Evolutionary conservation across 441 rosid genomes (phyloP), one percentile per base, ranked within the genome.

Genomic region (Metrosideros polymorpha): DNA sequence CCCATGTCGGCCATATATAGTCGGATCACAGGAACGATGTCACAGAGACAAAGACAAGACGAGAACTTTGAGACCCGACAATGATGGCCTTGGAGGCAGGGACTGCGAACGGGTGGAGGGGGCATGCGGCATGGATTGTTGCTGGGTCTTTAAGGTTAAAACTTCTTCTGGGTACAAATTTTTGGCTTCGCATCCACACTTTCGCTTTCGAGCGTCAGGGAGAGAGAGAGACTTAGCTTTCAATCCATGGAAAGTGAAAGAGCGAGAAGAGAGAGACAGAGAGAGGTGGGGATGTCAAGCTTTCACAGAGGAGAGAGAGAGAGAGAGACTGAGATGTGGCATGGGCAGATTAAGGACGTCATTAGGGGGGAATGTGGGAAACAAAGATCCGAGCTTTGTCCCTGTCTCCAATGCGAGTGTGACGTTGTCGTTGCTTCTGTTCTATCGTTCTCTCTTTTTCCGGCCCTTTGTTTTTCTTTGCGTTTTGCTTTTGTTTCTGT

Each of bases 121-220:
- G 89, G 54, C 86, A 85, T 39, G 87, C 56, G 89, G 85, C 88
- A 92, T 82, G 87, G 85, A 88, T 91, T 85, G 79, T 93, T 93
- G 96, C 95, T 91, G 94, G 95, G 93, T 88, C 91, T 89, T 91
- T 85, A 95, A 94, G 99, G 86, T 88, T 89, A 95, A 91, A 91
- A 85, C 86, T 84, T 86, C 86, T 84, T 86, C 88, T 39, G 89
- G 91, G 91, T 29, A 39, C 79, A 71, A 71, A 87, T 88, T 83
- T 86, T 1, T 91, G 89, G 87, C 95, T 92, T 92, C 87, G 88
- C 86, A 89, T 86, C 85, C 88, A 94, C 95, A 94, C 95, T 91
- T 91, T 43, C 54, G 84, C 79, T 86, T 88, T 85, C 89, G 83
- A 79, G 85, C 88, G 47, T 57, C 47, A 39, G 85, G 52, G 45